Conservation (phyloP, 106 monocot species). For the Hemerocallis citrina region DNA sequence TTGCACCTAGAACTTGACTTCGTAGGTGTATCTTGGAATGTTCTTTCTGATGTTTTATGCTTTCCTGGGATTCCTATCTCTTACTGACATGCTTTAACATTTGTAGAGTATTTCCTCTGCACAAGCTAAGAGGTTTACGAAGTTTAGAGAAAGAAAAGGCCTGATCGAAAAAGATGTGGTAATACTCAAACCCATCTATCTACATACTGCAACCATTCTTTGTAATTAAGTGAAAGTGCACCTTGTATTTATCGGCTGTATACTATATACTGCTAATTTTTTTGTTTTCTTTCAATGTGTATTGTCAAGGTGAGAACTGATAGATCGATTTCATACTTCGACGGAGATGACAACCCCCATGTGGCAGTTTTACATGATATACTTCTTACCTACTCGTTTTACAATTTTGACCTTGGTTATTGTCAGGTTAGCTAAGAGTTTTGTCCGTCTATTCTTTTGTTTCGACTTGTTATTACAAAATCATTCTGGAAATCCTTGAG, state of each 20-base stretch:
- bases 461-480: neutral
- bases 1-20: neutral
- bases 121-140: slow-evolving; percentile 90
- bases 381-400: slow-evolving; percentile 92
- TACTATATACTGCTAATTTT: neutral
- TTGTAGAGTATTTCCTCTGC: slow-evolving; percentile 63
- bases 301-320: slow-evolving; percentile 79
- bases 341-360: slow-evolving; percentile 91
- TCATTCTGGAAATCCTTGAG: neutral
- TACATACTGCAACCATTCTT: neutral
- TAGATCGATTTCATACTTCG: slow-evolving; percentile 73
- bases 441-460: slow-evolving; percentile 1
- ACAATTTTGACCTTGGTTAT: slow-evolving; percentile 98
- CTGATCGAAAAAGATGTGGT: slow-evolving; percentile 97
- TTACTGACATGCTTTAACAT: neutral
- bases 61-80: neutral
- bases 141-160: slow-evolving; percentile 78
- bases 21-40: neutral
- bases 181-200: slow-evolving; percentile 4
- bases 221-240: neutral
- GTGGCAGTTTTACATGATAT: slow-evolving; percentile 66
- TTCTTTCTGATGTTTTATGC: neutral
- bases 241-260: neutral
- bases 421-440: slow-evolving; percentile 58
- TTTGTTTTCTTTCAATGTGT: neutral